Base-by-base conservation (phyloP, 805 yeast species). In the Teunomyces funiuensis region DNA sequence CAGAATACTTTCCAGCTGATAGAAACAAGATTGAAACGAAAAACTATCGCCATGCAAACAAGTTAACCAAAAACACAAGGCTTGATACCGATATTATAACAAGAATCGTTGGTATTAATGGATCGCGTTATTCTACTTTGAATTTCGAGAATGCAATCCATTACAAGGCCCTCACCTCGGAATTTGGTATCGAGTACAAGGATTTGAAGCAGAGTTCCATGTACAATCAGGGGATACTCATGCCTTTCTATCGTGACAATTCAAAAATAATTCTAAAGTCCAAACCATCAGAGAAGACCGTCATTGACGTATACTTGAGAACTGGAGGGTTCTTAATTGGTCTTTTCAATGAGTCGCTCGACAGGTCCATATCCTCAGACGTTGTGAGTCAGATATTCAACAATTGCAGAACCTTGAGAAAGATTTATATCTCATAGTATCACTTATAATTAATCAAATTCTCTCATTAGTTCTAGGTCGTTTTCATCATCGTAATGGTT, bases 271-370 rank as follows among this genome's bases (percentile, higher is more conserved):
- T 75, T 8, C 62, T 79, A 47, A 67, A 40, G 34, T 20, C 41
- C 42, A 18, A 40, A 33, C 22, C 19, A 6, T 17, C 36, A 16
- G 31, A 28, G 29, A 28, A 36, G 27, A 34, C 19, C 34, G 23
- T 31, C 36, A 50, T 73, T 34, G 80, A 77, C 16, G 62, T 77
- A 6, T 73, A 65, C 46, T 63, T 73, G 43, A 66, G 76, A 47
- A 64, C 77, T 1, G 80, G 80, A 2, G 84, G 84, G 0, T 79
- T 66, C 47, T 45, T 79, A 37, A 63, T 80, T 37, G 73, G 72
- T 4, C 66, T 70, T 3, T 77, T 79, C 53, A 68, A 60, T 44
- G 63, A 65, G 30, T 45, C 52, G 14, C 39, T 37, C 11, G 41
- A 43, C 9, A 36, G 39, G 7, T 55, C 45, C 3, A 56, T 71